Evolutionary conservation across 2,329 filamentous ascomycete species (phyloP), one percentile per base, ranked within the genome.

Genomic region (Diaporthe sp.): DNA sequence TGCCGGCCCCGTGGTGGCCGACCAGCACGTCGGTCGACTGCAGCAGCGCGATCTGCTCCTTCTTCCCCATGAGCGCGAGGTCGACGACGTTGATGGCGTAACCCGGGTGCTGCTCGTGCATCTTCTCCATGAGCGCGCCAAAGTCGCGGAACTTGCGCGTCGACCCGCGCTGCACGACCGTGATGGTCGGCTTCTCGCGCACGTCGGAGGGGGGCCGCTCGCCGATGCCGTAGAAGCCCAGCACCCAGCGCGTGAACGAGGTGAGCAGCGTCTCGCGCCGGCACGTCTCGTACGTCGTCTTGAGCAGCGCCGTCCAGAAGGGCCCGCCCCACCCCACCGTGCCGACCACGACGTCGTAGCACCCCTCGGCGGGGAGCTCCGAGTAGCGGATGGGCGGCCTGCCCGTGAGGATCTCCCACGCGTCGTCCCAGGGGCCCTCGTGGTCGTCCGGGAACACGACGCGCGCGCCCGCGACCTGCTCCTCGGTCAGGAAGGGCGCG

Each of bases 1-100:
- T 72, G 9, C 79, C 79, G 0, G 79, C 79, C 7, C 79, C 79
- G 25, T 76, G 78, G 46, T 79, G 72, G 17, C 79, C 79, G 1
- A 81, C 72, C 28, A 80, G 71, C 4, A 81, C 76, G 58, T 79
- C 77, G 1, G 78, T 80, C 4, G 67, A n/a, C 31, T 75, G 65
- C 15, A 77, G 75, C 34, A 80, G 46, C 8, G 49, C 60, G 28
- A 81, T 31, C 77, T 81, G 79, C 67, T 80, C 77, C 15, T 55
- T 60, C 34, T 79, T 72, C 8, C 37, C 61, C 28, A 79, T 28
- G 2, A 53, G 61, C 2, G 77, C 78, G 22, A 81, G 77, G 72
- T 79, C 76, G 25, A 78, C 71, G n/a, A 78, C 31, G n/a, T 79
- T 71, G 71, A 80, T 58, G 44, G 62, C 61, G n/a, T 61, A 53